phyloP scores from a whole-genome alignment of 2,329 filamentous ascomycete genomes.

The Calonectria montana region DNA sequence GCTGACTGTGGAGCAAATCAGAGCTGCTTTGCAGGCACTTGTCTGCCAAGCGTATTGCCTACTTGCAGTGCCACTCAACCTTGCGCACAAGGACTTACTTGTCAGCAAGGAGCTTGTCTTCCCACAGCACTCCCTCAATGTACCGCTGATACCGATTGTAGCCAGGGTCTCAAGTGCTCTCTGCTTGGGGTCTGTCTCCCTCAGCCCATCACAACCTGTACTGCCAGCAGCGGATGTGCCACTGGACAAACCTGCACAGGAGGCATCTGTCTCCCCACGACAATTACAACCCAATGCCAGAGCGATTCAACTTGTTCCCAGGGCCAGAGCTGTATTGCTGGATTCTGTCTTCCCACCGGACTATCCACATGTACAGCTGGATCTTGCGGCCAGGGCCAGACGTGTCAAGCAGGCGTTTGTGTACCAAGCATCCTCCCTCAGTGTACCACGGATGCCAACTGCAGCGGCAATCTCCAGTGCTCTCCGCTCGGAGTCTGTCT shows the following conservation, averaged over 20 bases:
- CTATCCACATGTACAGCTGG: background rate
- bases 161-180: background rate
- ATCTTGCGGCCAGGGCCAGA: background rate
- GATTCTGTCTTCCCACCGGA: background rate
- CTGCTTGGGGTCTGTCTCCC: conserved; percentile 1
- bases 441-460: background rate
- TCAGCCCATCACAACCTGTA: background rate
- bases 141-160: background rate
- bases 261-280: conserved; percentile 3
- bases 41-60: background rate
- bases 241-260: background rate
- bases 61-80: background rate
- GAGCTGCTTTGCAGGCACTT: background rate
- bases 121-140: background rate
- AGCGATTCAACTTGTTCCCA: background rate
- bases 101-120: conserved; percentile 7
- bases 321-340: background rate
- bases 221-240: background rate
- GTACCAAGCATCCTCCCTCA: background rate
- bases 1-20: background rate
- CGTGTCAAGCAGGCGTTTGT: conserved; percentile 4
- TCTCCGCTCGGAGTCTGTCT: conserved; percentile 1
- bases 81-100: background rate
- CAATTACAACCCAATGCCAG: background rate
- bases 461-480: background rate